Conservation (phyloP, 805 yeast species). For the Teunomyces kruisii region DNA sequence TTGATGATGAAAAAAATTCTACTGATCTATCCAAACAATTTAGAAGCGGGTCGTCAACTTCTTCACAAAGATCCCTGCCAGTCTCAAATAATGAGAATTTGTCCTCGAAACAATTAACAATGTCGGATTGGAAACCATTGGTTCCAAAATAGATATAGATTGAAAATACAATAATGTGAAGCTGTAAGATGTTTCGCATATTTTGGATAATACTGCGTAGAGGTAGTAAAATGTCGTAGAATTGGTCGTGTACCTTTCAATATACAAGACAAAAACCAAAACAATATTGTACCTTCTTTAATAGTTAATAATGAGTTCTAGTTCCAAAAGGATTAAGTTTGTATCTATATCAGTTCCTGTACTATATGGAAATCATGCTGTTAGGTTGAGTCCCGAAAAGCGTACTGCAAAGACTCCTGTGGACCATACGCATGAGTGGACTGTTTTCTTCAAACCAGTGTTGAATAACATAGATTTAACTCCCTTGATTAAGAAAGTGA, state of each 20-base stretch:
- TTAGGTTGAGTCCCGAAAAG: slow-evolving; percentile 53
- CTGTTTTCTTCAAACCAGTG: slow-evolving; percentile 83
- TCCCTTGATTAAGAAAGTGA: slow-evolving; percentile 82
- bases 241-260: slow-evolving; percentile 5
- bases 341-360: slow-evolving; percentile 73
- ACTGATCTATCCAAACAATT: not conserved
- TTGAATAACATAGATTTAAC: slow-evolving; percentile 70
- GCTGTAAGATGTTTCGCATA: no score
- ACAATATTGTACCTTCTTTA: not conserved
- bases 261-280: not conserved
- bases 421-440: slow-evolving; percentile 96
- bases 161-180: not conserved
- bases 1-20: not conserved
- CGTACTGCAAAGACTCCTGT: slow-evolving; percentile 60
- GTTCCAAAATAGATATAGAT: slow-evolving; percentile 38
- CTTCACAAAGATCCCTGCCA: slow-evolving; percentile 9
- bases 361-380: slow-evolving; percentile 77
- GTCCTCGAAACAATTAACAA: slow-evolving; percentile 16
- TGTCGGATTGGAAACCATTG: slow-evolving; percentile 54
- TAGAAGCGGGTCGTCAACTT: not conserved
- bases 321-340: slow-evolving; percentile 23
- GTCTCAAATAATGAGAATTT: slow-evolving; percentile 6
- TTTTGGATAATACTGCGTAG: not conserved
- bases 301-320: slow-evolving; percentile 10
- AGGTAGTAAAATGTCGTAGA: not conserved